Evolutionary conservation across 2,329 filamentous ascomycete genomes (phyloP), one percentile per base, ranked within the genome.

Genomic region (Trichoderma koningii): DNA sequence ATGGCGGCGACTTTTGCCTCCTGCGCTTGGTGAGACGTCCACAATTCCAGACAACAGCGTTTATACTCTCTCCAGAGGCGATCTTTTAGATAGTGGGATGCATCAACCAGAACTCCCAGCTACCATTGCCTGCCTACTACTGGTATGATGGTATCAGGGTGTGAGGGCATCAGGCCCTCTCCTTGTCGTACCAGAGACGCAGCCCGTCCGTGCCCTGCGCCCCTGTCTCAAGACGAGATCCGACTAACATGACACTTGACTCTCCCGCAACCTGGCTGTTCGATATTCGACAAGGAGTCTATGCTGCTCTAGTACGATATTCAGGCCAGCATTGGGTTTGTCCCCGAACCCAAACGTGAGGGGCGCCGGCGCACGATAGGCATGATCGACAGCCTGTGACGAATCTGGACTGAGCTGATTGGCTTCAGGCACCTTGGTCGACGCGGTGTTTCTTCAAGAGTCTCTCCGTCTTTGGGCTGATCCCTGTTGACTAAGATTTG

Each of bases 291-390:
- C 50, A 15, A n/a, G 50, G 26, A 14, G 9, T 52, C 56, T 56
- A 50, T 41, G 52, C 44, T 51, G 41, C 44, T 56, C 23, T 51
- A 47, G 52, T 21, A 52, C 21, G 3, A 23, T 23, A 23, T 2
- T 23, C 21, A 64, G 34, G 30, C 61, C 41, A 48, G 52, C 30
- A 53, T 55, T 52, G 41, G 52, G 15, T 12, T 6, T 53, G 41
- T 19, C 44, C 45, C 59, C 59, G 34, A 38, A 14, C 41, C 47
- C 45, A 28, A 55, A n/a, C n/a, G 50, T 53, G 30, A 55, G 44
- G 61, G 28, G 61, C 19, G 52, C 30, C 55, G 52, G 61, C 42
- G 51, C 52, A 64, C 41, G 52, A 64, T 56, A 30, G 61, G 14
- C 12, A 38, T 38, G 34, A 56, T 53, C 42, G 38, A 41, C 47